A percentile compares a stretch with the other conserved stretches of the same genome.
These are phyloP conservation scores for Chaetomium tenue DNA, from an alignment of 495 filamentous ascomycete species.

Conservation along the genomic window DNA sequence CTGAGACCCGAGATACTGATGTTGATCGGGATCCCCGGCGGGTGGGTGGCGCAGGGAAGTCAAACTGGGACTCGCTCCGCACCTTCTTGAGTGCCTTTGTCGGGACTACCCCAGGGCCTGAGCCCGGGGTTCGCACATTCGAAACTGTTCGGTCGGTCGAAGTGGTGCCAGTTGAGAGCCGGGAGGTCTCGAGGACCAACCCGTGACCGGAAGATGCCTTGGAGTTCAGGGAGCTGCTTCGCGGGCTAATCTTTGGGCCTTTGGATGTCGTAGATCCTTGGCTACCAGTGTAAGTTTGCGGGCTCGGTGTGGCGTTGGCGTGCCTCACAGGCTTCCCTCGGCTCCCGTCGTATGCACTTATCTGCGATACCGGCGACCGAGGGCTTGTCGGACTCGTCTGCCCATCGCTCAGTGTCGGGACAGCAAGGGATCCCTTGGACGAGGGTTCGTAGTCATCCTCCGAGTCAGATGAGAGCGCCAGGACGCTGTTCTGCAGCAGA, in stretches of 20 bases:
- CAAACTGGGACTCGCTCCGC: conserved; percentile 24
- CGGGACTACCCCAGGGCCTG: conserved; percentile 1
- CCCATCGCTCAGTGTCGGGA: conserved; percentile 31
- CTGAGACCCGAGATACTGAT: conserved; percentile 28
- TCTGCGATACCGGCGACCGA: conserved; percentile 31
- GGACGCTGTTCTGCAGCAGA: conserved; percentile 47
- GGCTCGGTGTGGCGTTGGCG: conserved; percentile 27
- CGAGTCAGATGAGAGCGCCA: conserved; percentile 51
- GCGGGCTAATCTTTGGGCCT: conserved; percentile 20
- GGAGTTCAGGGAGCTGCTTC: conserved; percentile 27
- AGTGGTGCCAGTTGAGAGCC: conserved; percentile 22
- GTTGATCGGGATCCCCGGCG: conserved; percentile 15
- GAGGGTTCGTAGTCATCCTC: conserved; percentile 42
- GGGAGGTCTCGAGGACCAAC: conserved; percentile 19
- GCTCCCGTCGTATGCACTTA: conserved; percentile 18
- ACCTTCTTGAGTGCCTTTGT: conserved; percentile 20
- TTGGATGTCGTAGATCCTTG: conserved; percentile 13
- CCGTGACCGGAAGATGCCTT: conserved; percentile 16
- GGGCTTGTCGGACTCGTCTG: conserved; percentile 35
- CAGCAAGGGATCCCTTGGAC: conserved; percentile 29
- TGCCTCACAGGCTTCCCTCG: conserved; percentile 29
- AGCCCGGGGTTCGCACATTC: conserved; percentile 5
- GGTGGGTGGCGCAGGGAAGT: conserved; percentile 34
- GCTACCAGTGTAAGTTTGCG: conserved; percentile 28
- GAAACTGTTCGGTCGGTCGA: conserved; percentile 24